A percentile compares a stretch with the other conserved stretches of the same genome.
Conservation (phyloP, 2,329 filamentous ascomycete genomes). For the Podosphaera fusca region DNA sequence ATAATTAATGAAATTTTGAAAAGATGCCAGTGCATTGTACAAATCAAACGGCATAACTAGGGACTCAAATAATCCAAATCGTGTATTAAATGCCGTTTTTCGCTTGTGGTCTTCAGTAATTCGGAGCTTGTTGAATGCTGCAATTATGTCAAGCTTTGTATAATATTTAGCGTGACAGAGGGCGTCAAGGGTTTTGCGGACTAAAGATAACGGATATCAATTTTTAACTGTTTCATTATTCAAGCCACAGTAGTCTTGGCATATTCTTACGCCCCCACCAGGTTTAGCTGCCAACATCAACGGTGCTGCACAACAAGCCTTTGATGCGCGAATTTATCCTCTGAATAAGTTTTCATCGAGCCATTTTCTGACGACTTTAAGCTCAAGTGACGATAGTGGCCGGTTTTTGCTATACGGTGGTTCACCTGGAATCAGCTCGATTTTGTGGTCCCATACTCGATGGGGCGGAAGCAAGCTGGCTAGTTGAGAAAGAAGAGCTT, state of each 20-base stretch:
- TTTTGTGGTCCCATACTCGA: not conserved
- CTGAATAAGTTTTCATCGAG: not conserved
- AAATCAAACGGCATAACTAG: too few species aligned
- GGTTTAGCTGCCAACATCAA: not conserved
- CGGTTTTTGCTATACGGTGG: not conserved
- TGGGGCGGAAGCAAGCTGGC: not conserved
- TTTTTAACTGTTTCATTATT: constrained; percentile 1
- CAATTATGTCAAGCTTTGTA: too few species aligned
- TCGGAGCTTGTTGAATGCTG: too few species aligned
- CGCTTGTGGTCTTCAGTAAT: too few species aligned
- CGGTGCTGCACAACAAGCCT: not conserved
- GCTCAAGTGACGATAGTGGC: not conserved
- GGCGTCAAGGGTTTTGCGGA: too few species aligned
- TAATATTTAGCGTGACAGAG: too few species aligned
- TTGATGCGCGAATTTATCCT: not conserved
- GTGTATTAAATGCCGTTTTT: too few species aligned
- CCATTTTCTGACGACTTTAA: not conserved
- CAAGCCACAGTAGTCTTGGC: not conserved
- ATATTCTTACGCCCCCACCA: not conserved
- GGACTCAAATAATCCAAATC: too few species aligned
- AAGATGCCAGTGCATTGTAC: too few species aligned
- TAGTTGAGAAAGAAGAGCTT: not conserved
- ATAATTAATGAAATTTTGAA: too few species aligned
- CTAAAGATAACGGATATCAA: too few species aligned
- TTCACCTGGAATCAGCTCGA: not conserved